These are phyloP conservation scores for Penicillium angulare DNA, from an alignment of 495 filamentous ascomycete genomes.

Conservation along the genomic window DNA sequence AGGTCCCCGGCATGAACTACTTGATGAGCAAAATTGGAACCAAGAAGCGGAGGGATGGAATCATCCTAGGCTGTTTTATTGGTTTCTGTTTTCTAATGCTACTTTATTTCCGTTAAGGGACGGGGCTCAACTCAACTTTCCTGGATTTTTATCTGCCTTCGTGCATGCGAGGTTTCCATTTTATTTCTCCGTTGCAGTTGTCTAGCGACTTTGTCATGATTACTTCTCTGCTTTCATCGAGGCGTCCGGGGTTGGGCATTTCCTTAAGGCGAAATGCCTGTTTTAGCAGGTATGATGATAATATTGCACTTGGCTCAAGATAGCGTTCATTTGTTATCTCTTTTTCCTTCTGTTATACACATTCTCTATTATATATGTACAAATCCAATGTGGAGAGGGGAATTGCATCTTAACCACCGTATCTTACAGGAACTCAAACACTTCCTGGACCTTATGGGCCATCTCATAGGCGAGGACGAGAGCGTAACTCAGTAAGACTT, in stretches of 20 bases:
- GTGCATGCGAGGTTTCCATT: too few species aligned
- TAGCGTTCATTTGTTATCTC: conserved; percentile 15
- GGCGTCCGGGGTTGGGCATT: conserved; percentile 27
- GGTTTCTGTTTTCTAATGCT: conserved; percentile 87
- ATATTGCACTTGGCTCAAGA: conserved; percentile 15
- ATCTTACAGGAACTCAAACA: neutral
- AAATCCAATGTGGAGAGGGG: conserved; percentile 22
- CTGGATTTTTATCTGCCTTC: too few species aligned
- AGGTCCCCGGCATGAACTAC: conserved; percentile 90
- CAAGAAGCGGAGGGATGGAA: conserved; percentile 91
- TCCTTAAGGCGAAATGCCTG: conserved; percentile 5
- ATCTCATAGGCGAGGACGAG: neutral
- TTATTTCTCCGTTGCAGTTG: conserved; percentile 12
- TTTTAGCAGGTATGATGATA: conserved; percentile 16
- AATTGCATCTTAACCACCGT: conserved; percentile 9
- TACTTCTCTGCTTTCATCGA: conserved; percentile 5
- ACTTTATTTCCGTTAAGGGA: conserved; percentile 74
- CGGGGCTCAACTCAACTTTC: conserved; percentile 11
- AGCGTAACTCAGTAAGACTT: conserved; percentile 14
- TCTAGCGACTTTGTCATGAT: conserved; percentile 19
- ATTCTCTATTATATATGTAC: conserved; percentile 33
- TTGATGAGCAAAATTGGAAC: conserved; percentile 91
- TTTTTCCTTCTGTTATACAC: conserved; percentile 27
- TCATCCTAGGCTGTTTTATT: conserved; percentile 88
- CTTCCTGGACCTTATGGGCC: neutral